These are phyloP conservation scores for Diaporthe capsici DNA, from an alignment of 2,329 filamentous ascomycete species.

Conservation along the genomic window DNA sequence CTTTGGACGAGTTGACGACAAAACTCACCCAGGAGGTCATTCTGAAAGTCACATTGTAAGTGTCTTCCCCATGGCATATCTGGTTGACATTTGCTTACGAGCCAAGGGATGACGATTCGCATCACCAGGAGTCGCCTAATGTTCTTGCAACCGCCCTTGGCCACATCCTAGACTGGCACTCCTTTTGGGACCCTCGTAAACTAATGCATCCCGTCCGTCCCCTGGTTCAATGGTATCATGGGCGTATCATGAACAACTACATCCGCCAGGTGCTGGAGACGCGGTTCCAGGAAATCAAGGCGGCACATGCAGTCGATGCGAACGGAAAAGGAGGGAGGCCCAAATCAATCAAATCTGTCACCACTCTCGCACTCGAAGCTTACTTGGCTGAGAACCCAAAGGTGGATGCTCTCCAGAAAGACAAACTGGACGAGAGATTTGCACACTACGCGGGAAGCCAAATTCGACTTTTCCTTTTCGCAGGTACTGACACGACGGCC, in stretches of 20 bases:
- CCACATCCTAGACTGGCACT: slow-evolving; percentile 12
- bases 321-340: not conserved
- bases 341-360: slow-evolving; percentile 17
- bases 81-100: not conserved
- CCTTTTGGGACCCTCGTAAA: slow-evolving; percentile 22
- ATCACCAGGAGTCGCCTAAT: slow-evolving; percentile 3
- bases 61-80: not conserved
- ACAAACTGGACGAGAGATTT: slow-evolving; percentile 12
- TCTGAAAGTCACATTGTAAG: slow-evolving; percentile 29
- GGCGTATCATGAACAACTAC: not conserved
- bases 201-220: slow-evolving; percentile 26
- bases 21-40: slow-evolving; percentile 13
- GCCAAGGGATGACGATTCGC: slow-evolving; percentile 12
- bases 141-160: not conserved
- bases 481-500: slow-evolving; percentile 20
- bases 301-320: not conserved
- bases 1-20: slow-evolving; percentile 22
- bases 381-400: not conserved
- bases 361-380: slow-evolving; percentile 20
- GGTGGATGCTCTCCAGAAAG: not conserved
- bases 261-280: not conserved
- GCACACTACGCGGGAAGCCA: slow-evolving; percentile 5
- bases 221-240: not conserved
- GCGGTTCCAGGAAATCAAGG: slow-evolving; percentile 4
- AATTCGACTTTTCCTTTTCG: slow-evolving; percentile 26